A percentile compares a stretch with the other conserved stretches of the same genome.
Evolutionary conservation across 2,329 filamentous ascomycete species (phyloP).

Genomic region (Phoma sp.): DNA sequence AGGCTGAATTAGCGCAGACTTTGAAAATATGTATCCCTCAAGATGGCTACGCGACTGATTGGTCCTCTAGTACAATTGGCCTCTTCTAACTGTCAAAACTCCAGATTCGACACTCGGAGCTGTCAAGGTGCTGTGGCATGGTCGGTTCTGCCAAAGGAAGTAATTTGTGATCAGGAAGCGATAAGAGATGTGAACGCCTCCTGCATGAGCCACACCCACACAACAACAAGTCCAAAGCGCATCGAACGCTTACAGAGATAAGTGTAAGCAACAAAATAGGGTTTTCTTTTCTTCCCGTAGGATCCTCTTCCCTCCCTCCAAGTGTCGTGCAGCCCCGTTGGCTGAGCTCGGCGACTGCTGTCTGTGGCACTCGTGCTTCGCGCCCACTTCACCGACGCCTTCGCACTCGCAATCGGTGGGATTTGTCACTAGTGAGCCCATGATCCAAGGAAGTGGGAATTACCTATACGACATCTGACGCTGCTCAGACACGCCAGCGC

Average conservation of each 20-base stretch:
- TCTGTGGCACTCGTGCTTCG: neutral
- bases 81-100: too few species aligned
- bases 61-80: too few species aligned
- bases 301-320: neutral
- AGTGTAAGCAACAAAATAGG: neutral
- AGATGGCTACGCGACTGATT: too few species aligned
- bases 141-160: too few species aligned
- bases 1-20: too few species aligned
- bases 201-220: too few species aligned
- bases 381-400: conserved; percentile 2
- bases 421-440: conserved; percentile 2
- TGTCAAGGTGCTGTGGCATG: too few species aligned
- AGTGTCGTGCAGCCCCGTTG: neutral
- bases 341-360: neutral
- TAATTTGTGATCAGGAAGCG: too few species aligned
- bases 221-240: too few species aligned
- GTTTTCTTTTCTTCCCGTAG: neutral
- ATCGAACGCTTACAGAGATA: neutral
- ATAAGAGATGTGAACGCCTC: too few species aligned
- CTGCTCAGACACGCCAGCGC: conserved; percentile 1
- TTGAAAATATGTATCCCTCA: too few species aligned
- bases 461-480: neutral
- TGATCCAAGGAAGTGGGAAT: neutral
- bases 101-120: too few species aligned
- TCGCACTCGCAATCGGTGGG: neutral